These are phyloP conservation scores for Ophiocordyceps robertsii DNA, from an alignment of 2,329 filamentous ascomycete genomes.

Conservation along the genomic window DNA sequence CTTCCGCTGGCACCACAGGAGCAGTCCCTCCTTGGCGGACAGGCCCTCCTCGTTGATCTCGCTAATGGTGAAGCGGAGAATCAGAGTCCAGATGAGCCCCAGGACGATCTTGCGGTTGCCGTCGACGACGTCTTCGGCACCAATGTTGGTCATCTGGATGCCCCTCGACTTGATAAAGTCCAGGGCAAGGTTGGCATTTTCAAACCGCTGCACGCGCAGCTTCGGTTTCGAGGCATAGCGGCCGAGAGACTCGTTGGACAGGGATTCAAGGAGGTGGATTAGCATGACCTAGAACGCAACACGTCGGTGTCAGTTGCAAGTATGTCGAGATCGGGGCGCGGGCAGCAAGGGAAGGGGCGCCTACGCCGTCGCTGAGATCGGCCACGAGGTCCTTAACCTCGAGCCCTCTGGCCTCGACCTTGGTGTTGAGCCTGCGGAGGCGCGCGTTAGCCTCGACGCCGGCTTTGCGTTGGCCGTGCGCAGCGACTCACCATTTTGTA, in stretches of 20 bases:
- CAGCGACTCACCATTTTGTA: slow-evolving; percentile 60
- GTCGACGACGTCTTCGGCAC: slow-evolving; percentile 95
- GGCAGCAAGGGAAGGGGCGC: slow-evolving; percentile 19
- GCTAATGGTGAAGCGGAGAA: slow-evolving; percentile 94
- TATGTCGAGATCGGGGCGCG: background rate
- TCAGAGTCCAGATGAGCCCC: slow-evolving; percentile 94
- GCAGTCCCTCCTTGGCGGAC: slow-evolving; percentile 88
- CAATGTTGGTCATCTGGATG: slow-evolving; percentile 97
- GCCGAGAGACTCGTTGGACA: slow-evolving; percentile 86
- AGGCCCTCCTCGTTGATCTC: slow-evolving; percentile 98
- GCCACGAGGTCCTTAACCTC: slow-evolving; percentile 76
- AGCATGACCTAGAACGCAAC: slow-evolving; percentile 59
- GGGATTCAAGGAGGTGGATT: slow-evolving; percentile 92
- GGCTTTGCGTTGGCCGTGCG: background rate
- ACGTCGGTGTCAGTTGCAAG: background rate
- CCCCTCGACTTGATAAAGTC: slow-evolving; percentile 83
- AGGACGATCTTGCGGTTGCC: slow-evolving; percentile 96
- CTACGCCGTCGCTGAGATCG: slow-evolving; percentile 86
- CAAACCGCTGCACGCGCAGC: slow-evolving; percentile 89
- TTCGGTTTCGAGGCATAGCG: slow-evolving; percentile 95
- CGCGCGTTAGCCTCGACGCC: background rate
- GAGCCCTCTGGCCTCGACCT: slow-evolving; percentile 65
- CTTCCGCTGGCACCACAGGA: slow-evolving; percentile 97
- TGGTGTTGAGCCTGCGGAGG: slow-evolving; percentile 73
- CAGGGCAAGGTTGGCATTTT: slow-evolving; percentile 93